Evolutionary conservation across 164 flowering plant genomes (phyloP).

Genomic region (Kalanchoe fedtschenkoi): DNA sequence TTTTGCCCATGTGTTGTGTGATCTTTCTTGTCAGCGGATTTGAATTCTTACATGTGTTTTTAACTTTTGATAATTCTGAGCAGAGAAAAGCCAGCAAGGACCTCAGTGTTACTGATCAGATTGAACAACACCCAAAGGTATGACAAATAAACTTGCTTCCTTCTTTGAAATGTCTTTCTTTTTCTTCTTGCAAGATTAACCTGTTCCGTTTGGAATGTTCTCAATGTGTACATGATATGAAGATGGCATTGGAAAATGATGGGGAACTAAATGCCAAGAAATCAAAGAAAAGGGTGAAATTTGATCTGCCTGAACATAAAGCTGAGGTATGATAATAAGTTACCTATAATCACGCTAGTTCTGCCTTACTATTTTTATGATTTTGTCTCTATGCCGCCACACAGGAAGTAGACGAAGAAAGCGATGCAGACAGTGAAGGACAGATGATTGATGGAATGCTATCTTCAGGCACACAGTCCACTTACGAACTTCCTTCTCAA

Average conservation of each 20-base stretch:
- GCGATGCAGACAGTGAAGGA: conserved; percentile 61
- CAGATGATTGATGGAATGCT: conserved; percentile 80
- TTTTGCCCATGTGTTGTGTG: neutral
- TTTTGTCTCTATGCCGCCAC: conserved; percentile 1
- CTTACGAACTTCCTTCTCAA: conserved; percentile 79
- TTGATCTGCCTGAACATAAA: neutral
- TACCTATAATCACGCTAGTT: neutral
- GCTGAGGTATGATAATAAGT: neutral
- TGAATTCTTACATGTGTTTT: neutral
- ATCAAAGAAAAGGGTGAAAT: neutral
- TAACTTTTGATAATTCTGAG: neutral
- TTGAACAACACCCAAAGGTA: conserved; percentile 33
- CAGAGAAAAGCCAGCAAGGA: conserved; percentile 30
- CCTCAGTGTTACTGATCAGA: neutral
- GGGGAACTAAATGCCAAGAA: neutral
- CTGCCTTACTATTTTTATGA: conserved; percentile 3
- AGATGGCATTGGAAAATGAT: neutral
- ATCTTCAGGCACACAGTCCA: conserved; percentile 34
- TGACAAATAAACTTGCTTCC: neutral
- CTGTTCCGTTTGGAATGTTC: neutral
- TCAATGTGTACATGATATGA: neutral
- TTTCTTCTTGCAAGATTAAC: neutral
- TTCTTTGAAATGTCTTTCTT: neutral
- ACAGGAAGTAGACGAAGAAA: conserved; percentile 34
- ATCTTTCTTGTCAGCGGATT: neutral